Percentiles rank a stretch among this genome's conserved stretches.
Evolutionary conservation across 1,284 basidiomycete species (phyloP).

Genomic region (Trichosporon inkin): DNA sequence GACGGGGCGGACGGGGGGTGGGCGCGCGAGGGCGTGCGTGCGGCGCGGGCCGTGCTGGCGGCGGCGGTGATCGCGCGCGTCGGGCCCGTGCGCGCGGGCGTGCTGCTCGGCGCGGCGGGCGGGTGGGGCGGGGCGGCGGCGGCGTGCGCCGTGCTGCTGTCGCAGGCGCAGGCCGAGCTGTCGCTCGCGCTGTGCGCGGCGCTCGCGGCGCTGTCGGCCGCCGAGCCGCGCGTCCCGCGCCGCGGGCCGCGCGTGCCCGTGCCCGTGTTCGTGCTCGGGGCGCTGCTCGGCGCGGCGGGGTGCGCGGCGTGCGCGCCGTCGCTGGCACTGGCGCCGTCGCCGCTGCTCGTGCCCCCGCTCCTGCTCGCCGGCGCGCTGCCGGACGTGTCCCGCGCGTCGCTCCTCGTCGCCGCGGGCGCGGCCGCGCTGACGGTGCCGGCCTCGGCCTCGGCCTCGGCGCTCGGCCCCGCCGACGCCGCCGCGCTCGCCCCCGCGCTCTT

Average conservation of each 20-base stretch:
- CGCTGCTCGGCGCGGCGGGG: background rate
- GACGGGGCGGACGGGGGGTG: background rate
- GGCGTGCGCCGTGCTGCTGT: background rate
- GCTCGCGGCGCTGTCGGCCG: too few species aligned
- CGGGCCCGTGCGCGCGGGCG: background rate
- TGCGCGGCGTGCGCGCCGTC: background rate
- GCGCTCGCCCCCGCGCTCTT: constrained; percentile 25
- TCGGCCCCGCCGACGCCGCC: background rate
- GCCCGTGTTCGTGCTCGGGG: too few species aligned
- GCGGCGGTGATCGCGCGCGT: background rate
- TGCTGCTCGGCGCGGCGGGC: background rate
- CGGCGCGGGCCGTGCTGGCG: background rate
- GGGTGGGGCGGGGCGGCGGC: background rate
- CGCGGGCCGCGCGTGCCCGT: too few species aligned
- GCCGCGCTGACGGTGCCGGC: background rate
- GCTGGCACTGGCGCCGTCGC: background rate
- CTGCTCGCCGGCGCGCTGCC: background rate
- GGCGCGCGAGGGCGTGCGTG: background rate
- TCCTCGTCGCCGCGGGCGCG: background rate
- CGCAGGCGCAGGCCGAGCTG: background rate
- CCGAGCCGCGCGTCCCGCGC: too few species aligned
- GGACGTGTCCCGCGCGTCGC: background rate
- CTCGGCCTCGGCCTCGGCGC: too few species aligned
- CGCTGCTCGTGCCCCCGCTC: background rate
- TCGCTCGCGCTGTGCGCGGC: background rate